Conservation (phyloP, 345 rosid genomes). For the Pugionium cornutum region DNA sequence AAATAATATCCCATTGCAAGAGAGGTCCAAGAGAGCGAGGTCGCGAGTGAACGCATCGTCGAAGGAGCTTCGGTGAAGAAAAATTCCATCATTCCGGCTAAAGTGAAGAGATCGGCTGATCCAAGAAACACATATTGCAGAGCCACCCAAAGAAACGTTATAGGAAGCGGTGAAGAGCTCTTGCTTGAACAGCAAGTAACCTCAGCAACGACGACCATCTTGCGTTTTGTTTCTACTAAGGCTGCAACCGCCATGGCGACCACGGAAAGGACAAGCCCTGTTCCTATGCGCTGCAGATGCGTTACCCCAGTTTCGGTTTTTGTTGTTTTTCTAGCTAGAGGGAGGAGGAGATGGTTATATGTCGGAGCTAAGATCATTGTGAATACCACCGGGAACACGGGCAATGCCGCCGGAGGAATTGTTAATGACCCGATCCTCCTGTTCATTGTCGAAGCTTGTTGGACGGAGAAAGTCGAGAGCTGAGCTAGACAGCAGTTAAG, state of each 20-base stretch:
- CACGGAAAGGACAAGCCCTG: constrained; percentile 67
- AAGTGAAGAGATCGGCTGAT: constrained; percentile 91
- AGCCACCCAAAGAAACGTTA: constrained; percentile 87
- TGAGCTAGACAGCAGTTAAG: constrained; percentile 93
- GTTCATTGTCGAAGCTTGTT: constrained; percentile 90
- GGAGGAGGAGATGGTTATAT: constrained; percentile 65
- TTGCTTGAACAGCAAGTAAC: constrained; percentile 38
- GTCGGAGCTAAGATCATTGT: constrained; percentile 73
- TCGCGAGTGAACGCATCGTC: constrained; percentile 87
- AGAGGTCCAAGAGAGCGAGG: constrained; percentile 92
- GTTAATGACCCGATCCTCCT: constrained; percentile 64
- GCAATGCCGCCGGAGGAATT: constrained; percentile 91
- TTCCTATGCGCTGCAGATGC: constrained; percentile 79
- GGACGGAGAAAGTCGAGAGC: constrained; percentile 88
- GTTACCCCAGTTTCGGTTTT: constrained; percentile 73
- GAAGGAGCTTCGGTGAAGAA: constrained; percentile 85
- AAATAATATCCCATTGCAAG: constrained; percentile 90
- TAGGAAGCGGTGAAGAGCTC: constrained; percentile 60
- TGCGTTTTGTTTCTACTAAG: constrained; percentile 66
- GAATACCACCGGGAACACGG: constrained; percentile 80
- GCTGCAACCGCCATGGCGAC: constrained; percentile 87
- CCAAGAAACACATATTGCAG: constrained; percentile 87
- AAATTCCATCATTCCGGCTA: constrained; percentile 93
- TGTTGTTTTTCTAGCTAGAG: constrained; percentile 59
- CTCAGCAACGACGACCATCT: constrained; percentile 40